Base-by-base conservation (phyloP, 148 eudicot genomes). In the Cornus controversa region DNA sequence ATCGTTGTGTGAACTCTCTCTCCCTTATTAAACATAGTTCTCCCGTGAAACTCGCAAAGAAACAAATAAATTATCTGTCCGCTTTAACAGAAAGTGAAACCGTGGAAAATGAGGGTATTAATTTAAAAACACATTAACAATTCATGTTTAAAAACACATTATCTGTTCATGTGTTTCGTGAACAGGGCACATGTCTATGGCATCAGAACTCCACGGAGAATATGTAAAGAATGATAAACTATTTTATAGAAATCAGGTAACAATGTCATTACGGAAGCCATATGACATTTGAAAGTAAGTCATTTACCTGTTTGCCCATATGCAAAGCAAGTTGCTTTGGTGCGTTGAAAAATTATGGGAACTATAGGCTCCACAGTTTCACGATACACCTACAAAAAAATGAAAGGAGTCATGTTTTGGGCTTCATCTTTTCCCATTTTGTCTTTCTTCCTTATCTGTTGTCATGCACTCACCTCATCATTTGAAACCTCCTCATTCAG, bases 341-440 rank as follows among this genome's bases (percentile, higher is more conserved):
- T 96, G 76, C 98, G 98, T 82, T 96, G 99, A 76, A 96, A 96
- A 57, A 96, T 91, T 62, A 96, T 91, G 28, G 99, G 99, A 81
- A 96, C 97, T 74, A 96, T 91, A 78, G 98, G 99, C 84, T 96
- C 99, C 75, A 96, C 98, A 14, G 99, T 96, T 79, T 96, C 99
- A 71, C 72, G 92, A 79, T 96, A 96, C n/a, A 96, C 99, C 99
- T 96, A 82, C 15, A 69, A 70, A 75, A 81, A 54, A 24, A 66
- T 8, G 74, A 28, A 69, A 40, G 25, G 24, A 60, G 22, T 60
- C 64, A 60, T 60, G 64, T 22, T 18, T n/a, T 22, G 6, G 18
- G 69, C 26, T 16, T 36, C 6, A 13, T 40, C 53, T 26, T n/a
- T 28, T 62, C 22, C 18, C 24, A 45, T 71, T 60, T 25, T 26